phyloP scores from a whole-genome alignment of 768 basidiomycete species.

The Macrolepiota fuliginosa region DNA sequence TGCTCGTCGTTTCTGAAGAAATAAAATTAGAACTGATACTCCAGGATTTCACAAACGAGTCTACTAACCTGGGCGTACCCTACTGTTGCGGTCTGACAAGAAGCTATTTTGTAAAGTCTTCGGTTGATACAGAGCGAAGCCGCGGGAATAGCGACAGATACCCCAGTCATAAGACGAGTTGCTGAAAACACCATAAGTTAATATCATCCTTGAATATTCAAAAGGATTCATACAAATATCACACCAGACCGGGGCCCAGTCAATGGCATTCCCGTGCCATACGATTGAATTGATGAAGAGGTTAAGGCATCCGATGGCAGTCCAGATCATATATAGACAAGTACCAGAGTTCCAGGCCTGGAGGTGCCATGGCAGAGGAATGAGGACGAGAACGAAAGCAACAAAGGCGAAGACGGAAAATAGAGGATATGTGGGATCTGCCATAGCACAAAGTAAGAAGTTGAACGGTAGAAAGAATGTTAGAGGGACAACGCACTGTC shows the following conservation, averaged over 20 bases:
- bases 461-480: no score
- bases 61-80: no score
- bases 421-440: conserved; percentile 20
- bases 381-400: conserved; percentile 36
- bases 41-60: no score
- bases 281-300: conserved; percentile 55
- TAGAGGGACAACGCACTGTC: no score
- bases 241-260: conserved; percentile 47
- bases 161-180: conserved; percentile 29
- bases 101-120: conserved; percentile 37
- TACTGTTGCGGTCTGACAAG: conserved; percentile 24
- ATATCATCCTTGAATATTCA: background rate
- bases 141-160: conserved; percentile 31
- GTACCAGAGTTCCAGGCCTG: conserved; percentile 44
- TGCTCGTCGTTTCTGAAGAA: background rate
- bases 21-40: no score
- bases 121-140: conserved; percentile 37
- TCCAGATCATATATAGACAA: conserved; percentile 20
- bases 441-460: no score
- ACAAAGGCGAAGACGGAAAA: conserved; percentile 36
- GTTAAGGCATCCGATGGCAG: conserved; percentile 40
- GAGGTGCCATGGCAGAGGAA: conserved; percentile 51
- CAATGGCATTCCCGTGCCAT: conserved; percentile 48
- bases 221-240: conserved; percentile 36
- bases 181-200: conserved; percentile 14